phyloP scores from a whole-genome alignment of 768 basidiomycete species.

The Leccinum subtestaceum region DNA sequence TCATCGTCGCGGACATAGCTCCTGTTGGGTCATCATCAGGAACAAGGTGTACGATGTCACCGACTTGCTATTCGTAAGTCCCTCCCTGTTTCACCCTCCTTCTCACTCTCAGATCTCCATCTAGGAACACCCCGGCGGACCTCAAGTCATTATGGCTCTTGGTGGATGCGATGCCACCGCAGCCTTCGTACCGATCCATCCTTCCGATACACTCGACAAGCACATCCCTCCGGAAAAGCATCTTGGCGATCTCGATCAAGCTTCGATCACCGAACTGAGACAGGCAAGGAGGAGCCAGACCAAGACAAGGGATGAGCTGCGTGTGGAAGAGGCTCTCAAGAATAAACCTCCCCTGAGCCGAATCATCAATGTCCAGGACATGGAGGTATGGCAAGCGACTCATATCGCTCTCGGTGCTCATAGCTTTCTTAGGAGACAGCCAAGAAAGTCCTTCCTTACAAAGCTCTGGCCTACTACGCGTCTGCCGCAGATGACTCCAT shows the following conservation, averaged over 20 bases:
- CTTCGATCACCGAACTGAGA: constrained; percentile 40
- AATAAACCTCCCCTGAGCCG: constrained; percentile 63
- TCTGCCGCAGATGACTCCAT: constrained; percentile 86
- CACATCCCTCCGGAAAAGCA: constrained; percentile 69
- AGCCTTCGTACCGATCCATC: constrained; percentile 80
- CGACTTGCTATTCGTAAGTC: constrained; percentile 62
- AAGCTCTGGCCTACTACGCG: constrained; percentile 80
- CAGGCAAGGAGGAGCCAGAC: constrained; percentile 38
- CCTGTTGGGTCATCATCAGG: constrained; percentile 83
- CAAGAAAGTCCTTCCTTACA: constrained; percentile 64
- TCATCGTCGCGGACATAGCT: constrained; percentile 39
- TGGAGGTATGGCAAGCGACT: constrained; percentile 55
- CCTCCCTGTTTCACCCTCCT: background rate
- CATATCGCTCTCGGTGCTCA: background rate
- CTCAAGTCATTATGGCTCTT: constrained; percentile 77
- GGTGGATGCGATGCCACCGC: constrained; percentile 83
- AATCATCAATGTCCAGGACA: constrained; percentile 74
- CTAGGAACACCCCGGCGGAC: constrained; percentile 79
- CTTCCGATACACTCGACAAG: constrained; percentile 74
- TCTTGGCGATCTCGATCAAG: constrained; percentile 59
- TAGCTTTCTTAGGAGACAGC: constrained; percentile 57
- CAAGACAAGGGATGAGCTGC: constrained; percentile 67
- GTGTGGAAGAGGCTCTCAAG: constrained; percentile 59
- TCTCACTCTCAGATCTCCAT: constrained; percentile 9
- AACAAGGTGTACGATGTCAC: constrained; percentile 86